Evolutionary conservation across 2,329 filamentous ascomycete genomes (phyloP).

Genomic region (Mollisia scopiformis): DNA sequence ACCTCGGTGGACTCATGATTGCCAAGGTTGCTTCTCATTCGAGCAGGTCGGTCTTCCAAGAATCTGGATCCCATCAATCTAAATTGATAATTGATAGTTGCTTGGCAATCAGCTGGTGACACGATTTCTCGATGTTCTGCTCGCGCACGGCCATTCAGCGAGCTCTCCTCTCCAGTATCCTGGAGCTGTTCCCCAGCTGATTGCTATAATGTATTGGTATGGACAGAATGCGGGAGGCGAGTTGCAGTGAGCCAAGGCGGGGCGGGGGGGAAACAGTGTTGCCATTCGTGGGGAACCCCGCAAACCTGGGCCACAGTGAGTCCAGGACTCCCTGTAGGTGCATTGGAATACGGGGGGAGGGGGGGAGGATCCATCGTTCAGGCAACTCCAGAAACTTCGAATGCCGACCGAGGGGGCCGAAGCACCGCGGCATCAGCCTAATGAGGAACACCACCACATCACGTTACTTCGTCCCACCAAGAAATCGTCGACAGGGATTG

Average conservation of each 20-base stretch:
- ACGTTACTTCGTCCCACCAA: not conserved
- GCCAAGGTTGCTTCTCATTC: not conserved
- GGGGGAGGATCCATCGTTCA: not conserved
- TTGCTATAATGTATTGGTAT: not conserved
- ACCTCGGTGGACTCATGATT: not conserved
- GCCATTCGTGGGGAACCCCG: conserved; percentile 1
- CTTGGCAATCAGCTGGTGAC: not conserved
- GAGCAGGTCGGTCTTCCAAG: not conserved
- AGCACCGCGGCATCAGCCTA: not conserved
- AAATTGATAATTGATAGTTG: not conserved
- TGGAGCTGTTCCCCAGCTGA: not conserved
- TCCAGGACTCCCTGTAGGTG: not conserved
- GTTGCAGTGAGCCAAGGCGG: not conserved
- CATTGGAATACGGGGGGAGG: not conserved
- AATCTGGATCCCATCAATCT: not conserved
- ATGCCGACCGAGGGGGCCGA: conserved; percentile 2
- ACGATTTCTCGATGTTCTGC: not conserved
- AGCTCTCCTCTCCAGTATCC: not conserved
- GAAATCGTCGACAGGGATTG: not conserved
- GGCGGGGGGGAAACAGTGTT: not conserved
- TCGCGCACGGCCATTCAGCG: not conserved
- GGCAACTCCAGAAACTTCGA: not conserved
- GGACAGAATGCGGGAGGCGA: not conserved
- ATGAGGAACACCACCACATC: too few relatives aligned
- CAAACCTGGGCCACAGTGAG: not conserved